These are phyloP conservation scores for Carex scoparia DNA, from an alignment of 176 grass and related monocot species.

Conservation along the genomic window DNA sequence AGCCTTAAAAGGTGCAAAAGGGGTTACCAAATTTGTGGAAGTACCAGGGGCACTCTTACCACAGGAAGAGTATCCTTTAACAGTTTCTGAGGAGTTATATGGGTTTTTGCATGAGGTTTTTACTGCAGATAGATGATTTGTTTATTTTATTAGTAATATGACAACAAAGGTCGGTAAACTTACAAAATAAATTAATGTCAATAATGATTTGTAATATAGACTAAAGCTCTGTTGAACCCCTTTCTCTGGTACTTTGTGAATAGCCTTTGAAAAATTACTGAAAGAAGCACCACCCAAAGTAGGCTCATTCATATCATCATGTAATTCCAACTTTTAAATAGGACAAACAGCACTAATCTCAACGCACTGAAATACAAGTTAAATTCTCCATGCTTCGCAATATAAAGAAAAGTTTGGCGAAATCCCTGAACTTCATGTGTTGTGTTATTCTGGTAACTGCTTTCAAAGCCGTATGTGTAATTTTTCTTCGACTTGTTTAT, in stretches of 20 bases:
- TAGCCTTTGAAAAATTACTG: not conserved
- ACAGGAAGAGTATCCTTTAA: slow-evolving; percentile 79
- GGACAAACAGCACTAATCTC: not conserved
- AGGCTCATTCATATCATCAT: not conserved
- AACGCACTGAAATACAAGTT: not conserved
- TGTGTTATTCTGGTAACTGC: not conserved
- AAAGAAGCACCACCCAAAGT: not conserved
- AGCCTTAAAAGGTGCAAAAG: slow-evolving; percentile 59
- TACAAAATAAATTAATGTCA: not conserved
- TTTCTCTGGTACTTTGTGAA: not conserved
- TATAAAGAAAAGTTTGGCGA: not conserved
- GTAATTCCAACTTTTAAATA: not conserved
- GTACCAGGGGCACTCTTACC: slow-evolving; percentile 85
- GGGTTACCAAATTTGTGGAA: slow-evolving; percentile 73
- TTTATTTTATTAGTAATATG: not conserved
- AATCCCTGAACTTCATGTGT: not conserved
- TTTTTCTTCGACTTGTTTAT: not conserved
- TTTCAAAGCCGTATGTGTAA: not conserved
- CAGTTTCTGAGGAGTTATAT: slow-evolving; percentile 65
- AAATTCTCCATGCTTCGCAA: not conserved
- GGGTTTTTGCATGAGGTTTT: slow-evolving; percentile 49
- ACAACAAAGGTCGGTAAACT: not conserved
- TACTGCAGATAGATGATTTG: slow-evolving; percentile 26
- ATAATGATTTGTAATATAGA: not conserved
- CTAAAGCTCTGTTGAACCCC: not conserved